Conservation (phyloP, 148 eudicot genomes). For the Rhododendron williamsianum region DNA sequence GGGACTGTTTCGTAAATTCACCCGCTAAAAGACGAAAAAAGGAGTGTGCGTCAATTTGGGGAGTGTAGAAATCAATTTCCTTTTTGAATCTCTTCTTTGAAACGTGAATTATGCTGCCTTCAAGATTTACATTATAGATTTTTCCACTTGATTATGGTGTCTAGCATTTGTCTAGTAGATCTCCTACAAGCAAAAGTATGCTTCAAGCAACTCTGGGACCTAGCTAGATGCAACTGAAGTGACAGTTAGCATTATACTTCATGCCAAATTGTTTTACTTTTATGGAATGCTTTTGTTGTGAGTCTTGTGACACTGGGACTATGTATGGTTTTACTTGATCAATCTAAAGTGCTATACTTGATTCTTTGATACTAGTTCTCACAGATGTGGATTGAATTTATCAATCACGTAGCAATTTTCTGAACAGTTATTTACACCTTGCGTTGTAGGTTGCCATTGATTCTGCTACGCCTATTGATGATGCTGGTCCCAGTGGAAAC, state of each 20-base stretch:
- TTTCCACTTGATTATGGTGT: not conserved
- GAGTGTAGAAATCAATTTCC: no score
- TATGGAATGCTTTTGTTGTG: not conserved
- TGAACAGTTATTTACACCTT: not conserved
- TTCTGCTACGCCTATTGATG: conserved; percentile 90
- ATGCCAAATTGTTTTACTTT: not conserved
- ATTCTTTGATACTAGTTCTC: not conserved
- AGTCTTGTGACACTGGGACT: not conserved
- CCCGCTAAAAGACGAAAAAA: no score
- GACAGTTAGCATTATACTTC: not conserved
- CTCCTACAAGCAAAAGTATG: not conserved
- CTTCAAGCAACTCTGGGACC: not conserved
- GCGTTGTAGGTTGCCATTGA: conserved; percentile 87
- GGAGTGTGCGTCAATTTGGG: no score
- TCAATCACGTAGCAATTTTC: not conserved
- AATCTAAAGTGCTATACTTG: not conserved
- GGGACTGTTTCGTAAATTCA: no score
- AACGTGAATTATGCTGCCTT: not conserved
- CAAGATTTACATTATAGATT: not conserved
- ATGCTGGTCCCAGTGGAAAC: conserved; percentile 70
- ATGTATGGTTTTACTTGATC: not conserved
- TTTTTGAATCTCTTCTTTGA: not conserved
- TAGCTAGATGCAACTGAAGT: not conserved
- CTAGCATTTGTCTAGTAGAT: not conserved
- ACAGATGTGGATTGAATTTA: not conserved